phyloP scores from a whole-genome alignment of 2,329 filamentous ascomycete species.

The Cordyceps fumosorosea region DNA sequence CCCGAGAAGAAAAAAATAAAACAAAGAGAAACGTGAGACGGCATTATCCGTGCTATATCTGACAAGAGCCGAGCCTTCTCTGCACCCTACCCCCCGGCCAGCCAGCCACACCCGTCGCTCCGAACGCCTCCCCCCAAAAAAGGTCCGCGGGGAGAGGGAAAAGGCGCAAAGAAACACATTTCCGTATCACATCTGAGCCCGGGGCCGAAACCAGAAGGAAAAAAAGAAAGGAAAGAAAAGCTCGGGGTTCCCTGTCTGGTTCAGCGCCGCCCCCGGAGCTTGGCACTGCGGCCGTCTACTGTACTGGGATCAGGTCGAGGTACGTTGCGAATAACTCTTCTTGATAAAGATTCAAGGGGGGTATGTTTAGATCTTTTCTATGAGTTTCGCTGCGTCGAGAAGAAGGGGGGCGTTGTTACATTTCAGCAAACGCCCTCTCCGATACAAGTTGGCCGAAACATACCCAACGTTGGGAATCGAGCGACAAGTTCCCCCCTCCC shows the following conservation, averaged over 20 bases:
- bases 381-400: not conserved
- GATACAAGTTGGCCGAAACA: not conserved
- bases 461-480: no score
- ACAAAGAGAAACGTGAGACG: not conserved
- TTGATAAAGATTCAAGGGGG: not conserved
- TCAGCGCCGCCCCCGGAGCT: not conserved
- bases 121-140: no score
- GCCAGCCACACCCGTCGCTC: not conserved
- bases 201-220: no score
- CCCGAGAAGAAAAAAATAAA: no score
- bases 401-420: not conserved
- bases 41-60: not conserved
- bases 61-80: not conserved
- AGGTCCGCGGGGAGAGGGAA: not conserved
- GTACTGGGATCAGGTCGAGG: not conserved
- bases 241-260: not conserved
- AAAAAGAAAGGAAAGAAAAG: no score
- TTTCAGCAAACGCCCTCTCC: not conserved
- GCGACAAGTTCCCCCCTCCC: no score
- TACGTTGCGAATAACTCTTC: not conserved
- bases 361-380: not conserved
- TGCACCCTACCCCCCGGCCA: not conserved
- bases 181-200: no score
- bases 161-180: not conserved
- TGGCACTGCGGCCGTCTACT: not conserved